Evolutionary conservation across 139 green algal genomes (phyloP).

Genomic region (Picochlorum sp.): DNA sequence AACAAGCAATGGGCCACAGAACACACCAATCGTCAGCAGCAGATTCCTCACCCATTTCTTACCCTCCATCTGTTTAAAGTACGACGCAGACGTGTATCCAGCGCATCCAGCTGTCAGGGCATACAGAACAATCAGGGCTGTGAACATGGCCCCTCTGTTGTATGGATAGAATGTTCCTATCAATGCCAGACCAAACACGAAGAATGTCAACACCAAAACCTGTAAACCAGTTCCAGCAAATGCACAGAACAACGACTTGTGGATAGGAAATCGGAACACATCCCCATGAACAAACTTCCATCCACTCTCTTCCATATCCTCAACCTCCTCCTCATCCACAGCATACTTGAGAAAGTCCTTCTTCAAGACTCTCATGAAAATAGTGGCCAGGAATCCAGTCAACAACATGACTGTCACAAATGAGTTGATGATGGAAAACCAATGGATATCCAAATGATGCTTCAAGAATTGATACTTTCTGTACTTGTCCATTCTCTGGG

Average conservation of each 20-base stretch:
- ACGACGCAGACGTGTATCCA: constrained; percentile 16
- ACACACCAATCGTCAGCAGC: constrained; percentile 60
- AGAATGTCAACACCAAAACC: constrained; percentile 66
- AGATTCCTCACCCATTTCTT: constrained; percentile 68
- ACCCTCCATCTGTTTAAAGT: constrained; percentile 60
- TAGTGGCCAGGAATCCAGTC: constrained; percentile 91
- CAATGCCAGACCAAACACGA: constrained; percentile 75
- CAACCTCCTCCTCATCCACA: constrained; percentile 30
- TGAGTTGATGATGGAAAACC: constrained; percentile 95
- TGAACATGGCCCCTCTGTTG: constrained; percentile 82
- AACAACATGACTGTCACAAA: constrained; percentile 93
- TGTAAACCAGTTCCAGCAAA: constrained; percentile 77
- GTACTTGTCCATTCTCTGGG: constrained; percentile 87
- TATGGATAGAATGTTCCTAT: constrained; percentile 90
- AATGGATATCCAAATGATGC: constrained; percentile 88
- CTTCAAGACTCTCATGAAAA: constrained; percentile 88
- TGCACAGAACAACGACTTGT: constrained; percentile 70
- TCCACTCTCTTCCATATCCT: constrained; percentile 32
- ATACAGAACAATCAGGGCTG: constrained; percentile 81
- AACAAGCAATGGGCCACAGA: constrained; percentile 70
- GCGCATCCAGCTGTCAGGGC: constrained; percentile 63
- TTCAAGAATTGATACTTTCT: constrained; percentile 76
- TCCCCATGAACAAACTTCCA: constrained; percentile 96
- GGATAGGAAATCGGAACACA: constrained; percentile 83
- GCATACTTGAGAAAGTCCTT: constrained; percentile 90